Evolutionary conservation across 2,329 filamentous ascomycete genomes (phyloP).

Genomic region (Fusarium sp.): DNA sequence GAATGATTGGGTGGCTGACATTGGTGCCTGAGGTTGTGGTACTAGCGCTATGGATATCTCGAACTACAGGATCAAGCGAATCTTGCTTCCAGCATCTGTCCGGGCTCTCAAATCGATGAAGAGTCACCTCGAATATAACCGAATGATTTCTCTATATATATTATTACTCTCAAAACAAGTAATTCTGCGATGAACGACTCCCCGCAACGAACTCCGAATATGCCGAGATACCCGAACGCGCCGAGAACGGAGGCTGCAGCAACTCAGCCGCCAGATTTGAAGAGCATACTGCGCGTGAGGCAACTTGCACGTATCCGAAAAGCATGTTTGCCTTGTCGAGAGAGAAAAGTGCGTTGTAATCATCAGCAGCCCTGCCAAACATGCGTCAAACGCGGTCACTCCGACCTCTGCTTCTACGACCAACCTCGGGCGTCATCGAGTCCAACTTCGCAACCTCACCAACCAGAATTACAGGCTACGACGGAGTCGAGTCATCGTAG

Average conservation of each 20-base stretch:
- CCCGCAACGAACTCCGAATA: neutral
- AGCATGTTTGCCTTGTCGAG: conserved; percentile 41
- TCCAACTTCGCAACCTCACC: neutral
- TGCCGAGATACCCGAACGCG: neutral
- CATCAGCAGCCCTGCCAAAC: conserved; percentile 23
- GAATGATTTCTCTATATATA: fast-evolving
- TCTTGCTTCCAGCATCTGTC: too few relatives aligned
- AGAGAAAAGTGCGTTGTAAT: conserved; percentile 24
- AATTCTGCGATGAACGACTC: neutral
- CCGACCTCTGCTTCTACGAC: conserved; percentile 13
- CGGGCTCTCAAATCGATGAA: fast-evolving
- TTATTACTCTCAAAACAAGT: fast-evolving
- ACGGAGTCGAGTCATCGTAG: neutral
- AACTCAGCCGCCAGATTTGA: neutral
- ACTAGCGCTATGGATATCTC: neutral
- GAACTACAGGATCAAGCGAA: neutral
- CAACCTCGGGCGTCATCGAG: neutral
- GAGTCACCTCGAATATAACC: fast-evolving
- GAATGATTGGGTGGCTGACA: neutral
- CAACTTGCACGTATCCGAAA: conserved; percentile 52
- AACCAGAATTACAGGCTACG: neutral
- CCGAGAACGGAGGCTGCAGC: neutral
- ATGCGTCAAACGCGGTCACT: conserved; percentile 22
- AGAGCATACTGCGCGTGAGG: conserved; percentile 2
- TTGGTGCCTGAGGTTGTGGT: neutral